Evolutionary conservation across 2,329 filamentous ascomycete species (phyloP).

Genomic region (Lachnellula arida): DNA sequence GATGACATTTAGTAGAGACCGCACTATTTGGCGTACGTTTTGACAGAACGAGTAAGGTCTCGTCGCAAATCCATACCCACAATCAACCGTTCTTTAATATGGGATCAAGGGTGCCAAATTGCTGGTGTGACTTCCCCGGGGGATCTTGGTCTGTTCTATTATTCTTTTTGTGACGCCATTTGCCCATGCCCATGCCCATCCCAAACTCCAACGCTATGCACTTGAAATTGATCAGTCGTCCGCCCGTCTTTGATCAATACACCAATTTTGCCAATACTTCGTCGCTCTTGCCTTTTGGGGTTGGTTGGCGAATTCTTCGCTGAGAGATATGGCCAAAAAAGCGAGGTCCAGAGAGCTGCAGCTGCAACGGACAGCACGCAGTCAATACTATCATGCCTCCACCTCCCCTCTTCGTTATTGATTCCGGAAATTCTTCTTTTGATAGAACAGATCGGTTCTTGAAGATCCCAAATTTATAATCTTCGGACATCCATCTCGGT

Average conservation of each 20-base stretch:
- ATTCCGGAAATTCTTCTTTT: conserved; percentile 65
- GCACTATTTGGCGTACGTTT: not conserved
- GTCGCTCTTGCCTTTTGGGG: not conserved
- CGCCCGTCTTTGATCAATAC: not conserved
- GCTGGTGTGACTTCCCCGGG: too few relatives aligned
- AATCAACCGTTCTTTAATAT: too few relatives aligned
- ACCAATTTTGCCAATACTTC: not conserved
- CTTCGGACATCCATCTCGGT: conserved; percentile 95
- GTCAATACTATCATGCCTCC: not conserved
- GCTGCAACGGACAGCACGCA: not conserved
- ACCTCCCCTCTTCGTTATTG: conserved; percentile 33
- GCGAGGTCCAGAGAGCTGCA: too few relatives aligned
- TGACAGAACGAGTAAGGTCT: not conserved
- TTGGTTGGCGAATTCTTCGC: not conserved
- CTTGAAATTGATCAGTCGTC: not conserved
- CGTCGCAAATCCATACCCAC: not conserved
- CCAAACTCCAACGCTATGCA: conserved; percentile 17
- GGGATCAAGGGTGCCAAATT: too few relatives aligned
- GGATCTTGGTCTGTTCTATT: not conserved
- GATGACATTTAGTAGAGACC: not conserved
- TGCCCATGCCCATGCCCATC: not conserved
- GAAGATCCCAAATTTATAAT: conserved; percentile 98
- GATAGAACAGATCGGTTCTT: conserved; percentile 72
- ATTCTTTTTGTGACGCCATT: not conserved
- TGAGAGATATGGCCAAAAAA: too few relatives aligned